Evolutionary conservation across 108 stramenopile genomes (phyloP).

Genomic region (Stephanodiscus minutulus): DNA sequence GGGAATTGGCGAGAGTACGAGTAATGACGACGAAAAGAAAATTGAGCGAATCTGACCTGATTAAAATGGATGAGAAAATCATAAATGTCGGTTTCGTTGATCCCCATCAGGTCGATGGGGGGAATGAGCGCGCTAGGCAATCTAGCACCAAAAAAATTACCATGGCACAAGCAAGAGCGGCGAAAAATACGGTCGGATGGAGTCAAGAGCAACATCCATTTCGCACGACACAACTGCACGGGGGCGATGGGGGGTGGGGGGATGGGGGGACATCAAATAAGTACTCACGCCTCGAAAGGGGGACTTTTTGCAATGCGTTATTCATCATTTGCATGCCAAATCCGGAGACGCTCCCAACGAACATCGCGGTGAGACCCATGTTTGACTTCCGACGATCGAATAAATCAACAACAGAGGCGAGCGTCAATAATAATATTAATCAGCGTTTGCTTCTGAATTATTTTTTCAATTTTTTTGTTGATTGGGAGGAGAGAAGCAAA

Average conservation of each 20-base stretch:
- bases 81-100: too few species aligned
- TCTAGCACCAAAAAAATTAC: too few species aligned
- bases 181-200: too few species aligned
- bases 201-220: background rate
- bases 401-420: background rate
- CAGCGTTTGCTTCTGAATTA: background rate
- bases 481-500: too few species aligned
- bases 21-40: constrained; percentile 2
- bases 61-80: background rate
- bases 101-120: too few species aligned
- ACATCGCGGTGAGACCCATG: constrained; percentile 79
- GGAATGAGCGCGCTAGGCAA: too few species aligned
- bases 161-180: too few species aligned
- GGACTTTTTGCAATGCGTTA: constrained; percentile 76
- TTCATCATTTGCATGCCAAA: constrained; percentile 75
- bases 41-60: background rate
- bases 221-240: too few species aligned
- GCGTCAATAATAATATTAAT: background rate
- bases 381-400: constrained; percentile 8
- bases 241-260: background rate
- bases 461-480: too few species aligned
- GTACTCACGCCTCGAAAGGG: constrained; percentile 69
- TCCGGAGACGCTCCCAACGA: constrained; percentile 69
- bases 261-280: background rate
- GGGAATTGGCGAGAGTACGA: background rate